Evolutionary conservation across 345 rosid genomes (phyloP), one percentile per base, ranked within the genome.

Genomic region (Hibiscus trionum): DNA sequence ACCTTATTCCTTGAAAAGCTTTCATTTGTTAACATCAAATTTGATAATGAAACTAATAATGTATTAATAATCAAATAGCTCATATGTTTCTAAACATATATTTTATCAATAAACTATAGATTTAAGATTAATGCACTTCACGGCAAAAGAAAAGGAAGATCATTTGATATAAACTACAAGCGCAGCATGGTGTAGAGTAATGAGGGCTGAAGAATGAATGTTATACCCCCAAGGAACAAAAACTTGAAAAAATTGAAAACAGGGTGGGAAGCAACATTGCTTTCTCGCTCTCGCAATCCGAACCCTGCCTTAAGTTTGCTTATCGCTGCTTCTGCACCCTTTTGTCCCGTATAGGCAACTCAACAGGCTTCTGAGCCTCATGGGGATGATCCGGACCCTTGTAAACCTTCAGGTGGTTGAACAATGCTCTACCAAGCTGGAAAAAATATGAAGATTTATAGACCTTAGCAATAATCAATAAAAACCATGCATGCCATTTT

Each of bases 401-500:
- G 91, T 90, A 94, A 50, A 90, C 98, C 83, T 90, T 91, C 11
- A 94, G 88, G 83, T 94, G 98, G 82, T 88, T 91, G 80, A 94
- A 94, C 31, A 94, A 56, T 69, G 91, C 85, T 79, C 98, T 87
- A 17, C 97, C 99, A 72, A 94, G 97, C 97, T 90, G 94, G 47
- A 44, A 82, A 83, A 8, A 60, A 75, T 70, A 71, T 39, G 69
- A 50, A 19, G 60, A 12, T 5, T 24, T 24, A 6, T 15, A 5
- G 39, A 73, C 67, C 53, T 53, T 4, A 19, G 17, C n/a, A 60
- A 55, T 35, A 50, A 67, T 27, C 55, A 12, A 46, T 5, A 58
- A 44, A 64, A 3, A 1, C 17, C 12, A 73, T n/a, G 61, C 33
- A 33, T 6, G n/a, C 37, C 63, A 29, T 46, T 49, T 17, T 9